Conservation (phyloP, 2,329 filamentous ascomycete genomes). For the Ilyonectria sp. region DNA sequence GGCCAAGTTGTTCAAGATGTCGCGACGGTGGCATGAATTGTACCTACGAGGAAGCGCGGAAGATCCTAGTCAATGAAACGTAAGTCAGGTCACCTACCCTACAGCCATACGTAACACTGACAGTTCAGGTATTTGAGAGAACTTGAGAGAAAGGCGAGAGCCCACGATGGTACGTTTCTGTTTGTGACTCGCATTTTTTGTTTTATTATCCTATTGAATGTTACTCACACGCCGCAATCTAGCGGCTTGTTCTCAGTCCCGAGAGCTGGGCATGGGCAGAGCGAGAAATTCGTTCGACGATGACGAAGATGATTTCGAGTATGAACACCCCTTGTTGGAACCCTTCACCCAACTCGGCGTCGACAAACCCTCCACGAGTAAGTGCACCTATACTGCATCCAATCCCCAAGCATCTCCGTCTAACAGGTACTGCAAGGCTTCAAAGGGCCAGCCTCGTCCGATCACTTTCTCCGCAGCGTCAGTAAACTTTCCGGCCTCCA, state of each 20-base stretch:
- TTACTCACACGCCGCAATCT: too few relatives aligned
- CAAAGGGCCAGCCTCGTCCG: conserved; percentile 56
- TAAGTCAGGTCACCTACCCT: conserved; percentile 23
- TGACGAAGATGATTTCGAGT: conserved; percentile 50
- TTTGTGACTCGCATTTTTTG: background rate
- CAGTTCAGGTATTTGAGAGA: conserved; percentile 53
- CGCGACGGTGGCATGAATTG: conserved; percentile 50
- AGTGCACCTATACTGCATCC: background rate
- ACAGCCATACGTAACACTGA: background rate
- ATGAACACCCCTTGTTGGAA: conserved; percentile 51
- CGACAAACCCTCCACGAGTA: conserved; percentile 51
- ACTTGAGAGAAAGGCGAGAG: conserved; percentile 52
- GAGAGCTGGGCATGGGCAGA: background rate
- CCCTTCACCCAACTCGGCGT: conserved; percentile 55
- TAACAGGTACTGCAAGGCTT: conserved; percentile 41
- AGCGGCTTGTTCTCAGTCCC: background rate
- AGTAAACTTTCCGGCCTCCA: conserved; percentile 53
- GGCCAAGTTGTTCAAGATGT: conserved; percentile 54
- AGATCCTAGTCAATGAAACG: conserved; percentile 54
- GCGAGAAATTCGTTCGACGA: conserved; percentile 30
- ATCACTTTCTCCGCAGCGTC: conserved; percentile 57
- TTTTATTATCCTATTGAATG: background rate
- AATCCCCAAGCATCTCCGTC: background rate
- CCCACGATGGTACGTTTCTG: conserved; percentile 46
- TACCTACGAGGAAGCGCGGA: conserved; percentile 54